Evolutionary conservation across 768 basidiomycete species (phyloP).

Genomic region (Lentinula guzmanii): DNA sequence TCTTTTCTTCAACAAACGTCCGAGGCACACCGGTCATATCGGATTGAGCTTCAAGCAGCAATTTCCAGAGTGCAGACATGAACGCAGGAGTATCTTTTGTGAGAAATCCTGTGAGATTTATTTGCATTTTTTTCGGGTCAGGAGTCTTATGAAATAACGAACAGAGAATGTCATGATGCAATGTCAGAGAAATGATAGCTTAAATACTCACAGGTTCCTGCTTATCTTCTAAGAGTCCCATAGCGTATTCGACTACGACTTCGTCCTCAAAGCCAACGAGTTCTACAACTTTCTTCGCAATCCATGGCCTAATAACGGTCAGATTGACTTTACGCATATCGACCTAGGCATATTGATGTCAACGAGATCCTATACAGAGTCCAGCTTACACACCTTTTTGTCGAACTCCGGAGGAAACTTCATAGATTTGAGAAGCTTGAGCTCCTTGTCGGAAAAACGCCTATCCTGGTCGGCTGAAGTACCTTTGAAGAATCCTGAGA

Average conservation of each 20-base stretch:
- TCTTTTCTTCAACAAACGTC: constrained; percentile 88
- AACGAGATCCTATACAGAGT: neutral
- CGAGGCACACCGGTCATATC: constrained; percentile 86
- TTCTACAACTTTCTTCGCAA: constrained; percentile 87
- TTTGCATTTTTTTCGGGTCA: constrained; percentile 95
- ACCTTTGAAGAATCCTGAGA: constrained; percentile 80
- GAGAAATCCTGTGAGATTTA: constrained; percentile 89
- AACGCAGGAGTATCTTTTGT: constrained; percentile 81
- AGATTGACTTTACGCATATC: constrained; percentile 96
- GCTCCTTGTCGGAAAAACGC: constrained; percentile 92
- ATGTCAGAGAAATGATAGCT: neutral
- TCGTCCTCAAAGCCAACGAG: constrained; percentile 95
- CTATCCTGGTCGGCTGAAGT: constrained; percentile 88
- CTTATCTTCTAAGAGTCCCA: constrained; percentile 87
- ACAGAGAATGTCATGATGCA: neutral
- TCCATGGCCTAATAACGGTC: constrained; percentile 89
- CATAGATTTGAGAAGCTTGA: constrained; percentile 80
- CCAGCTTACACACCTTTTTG: constrained; percentile 54
- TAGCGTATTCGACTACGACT: constrained; percentile 93
- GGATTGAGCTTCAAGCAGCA: constrained; percentile 89
- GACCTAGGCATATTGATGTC: constrained; percentile 40
- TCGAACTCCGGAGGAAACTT: constrained; percentile 90
- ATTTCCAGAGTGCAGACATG: constrained; percentile 84
- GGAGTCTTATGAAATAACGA: constrained; percentile 48
- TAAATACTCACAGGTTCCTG: constrained; percentile 61